phyloP scores from a whole-genome alignment of 2,329 filamentous ascomycete genomes.

The Scedosporium minutisporum region DNA sequence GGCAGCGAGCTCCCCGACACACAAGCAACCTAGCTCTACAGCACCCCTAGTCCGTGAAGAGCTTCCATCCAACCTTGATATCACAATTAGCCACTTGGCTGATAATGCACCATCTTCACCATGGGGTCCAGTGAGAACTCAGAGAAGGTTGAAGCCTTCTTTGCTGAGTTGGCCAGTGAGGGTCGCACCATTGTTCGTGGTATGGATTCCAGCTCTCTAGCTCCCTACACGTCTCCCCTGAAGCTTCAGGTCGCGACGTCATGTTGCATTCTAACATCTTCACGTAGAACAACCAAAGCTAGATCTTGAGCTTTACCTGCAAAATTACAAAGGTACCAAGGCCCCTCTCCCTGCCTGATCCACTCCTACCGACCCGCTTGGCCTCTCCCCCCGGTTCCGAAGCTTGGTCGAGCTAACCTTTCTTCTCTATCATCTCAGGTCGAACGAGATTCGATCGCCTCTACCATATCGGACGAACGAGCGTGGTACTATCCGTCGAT shows the following conservation, averaged over 20 bases:
- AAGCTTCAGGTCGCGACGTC: not conserved
- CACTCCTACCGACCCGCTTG: not conserved
- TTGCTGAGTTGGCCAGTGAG: slow-evolving; percentile 35
- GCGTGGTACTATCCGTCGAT: slow-evolving; percentile 65
- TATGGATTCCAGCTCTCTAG: slow-evolving; percentile 13
- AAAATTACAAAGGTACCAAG: slow-evolving; percentile 70
- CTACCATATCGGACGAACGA: slow-evolving; percentile 69
- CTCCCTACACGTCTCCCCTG: not conserved
- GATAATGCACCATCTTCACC: not conserved
- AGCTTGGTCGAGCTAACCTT: not conserved
- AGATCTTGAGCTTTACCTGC: slow-evolving; percentile 82
- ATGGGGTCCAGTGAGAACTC: not conserved
- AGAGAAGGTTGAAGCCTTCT: slow-evolving; percentile 22
- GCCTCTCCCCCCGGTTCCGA: not conserved
- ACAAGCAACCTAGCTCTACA: too few relatives aligned
- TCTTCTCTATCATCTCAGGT: slow-evolving; percentile 37
- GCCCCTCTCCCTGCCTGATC: not conserved
- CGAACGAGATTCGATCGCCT: slow-evolving; percentile 74
- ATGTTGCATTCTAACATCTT: not conserved
- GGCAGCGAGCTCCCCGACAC: not conserved
- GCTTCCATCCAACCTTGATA: not conserved
- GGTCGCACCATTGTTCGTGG: slow-evolving; percentile 39
- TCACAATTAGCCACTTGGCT: not conserved
- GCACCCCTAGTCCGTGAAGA: too few relatives aligned
- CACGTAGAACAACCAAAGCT: slow-evolving; percentile 68